These are phyloP conservation scores for Erysiphe neolycopersici DNA, from an alignment of 2,329 filamentous ascomycete genomes.

Conservation along the genomic window DNA sequence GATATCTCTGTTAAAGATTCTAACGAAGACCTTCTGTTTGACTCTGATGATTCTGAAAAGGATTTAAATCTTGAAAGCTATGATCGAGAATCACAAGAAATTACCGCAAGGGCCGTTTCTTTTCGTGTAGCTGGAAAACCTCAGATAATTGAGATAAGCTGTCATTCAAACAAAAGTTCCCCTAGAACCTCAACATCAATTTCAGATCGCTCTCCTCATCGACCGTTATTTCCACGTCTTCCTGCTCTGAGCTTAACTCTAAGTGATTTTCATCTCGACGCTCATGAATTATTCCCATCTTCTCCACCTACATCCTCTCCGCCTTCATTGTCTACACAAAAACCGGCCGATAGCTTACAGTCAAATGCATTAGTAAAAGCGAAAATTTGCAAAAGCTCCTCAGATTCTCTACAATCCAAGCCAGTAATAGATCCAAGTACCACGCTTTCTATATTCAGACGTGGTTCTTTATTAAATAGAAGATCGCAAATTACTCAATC, in stretches of 20 bases:
- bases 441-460: not conserved
- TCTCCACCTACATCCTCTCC: not conserved
- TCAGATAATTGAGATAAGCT: conserved; percentile 12
- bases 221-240: not conserved
- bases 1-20: conserved; percentile 36
- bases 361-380: not conserved
- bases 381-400: not conserved
- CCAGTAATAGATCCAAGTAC: not conserved
- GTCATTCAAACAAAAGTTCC: not conserved
- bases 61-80: conserved; percentile 13
- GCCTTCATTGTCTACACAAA: not conserved
- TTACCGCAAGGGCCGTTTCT: conserved; percentile 29
- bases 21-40: conserved; percentile 24
- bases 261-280: not conserved
- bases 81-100: conserved; percentile 18
- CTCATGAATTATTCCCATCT: not conserved
- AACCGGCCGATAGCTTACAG: not conserved
- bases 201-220: not conserved
- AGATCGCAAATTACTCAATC: not conserved
- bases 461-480: not conserved
- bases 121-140: conserved; percentile 33
- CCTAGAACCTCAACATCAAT: not conserved
- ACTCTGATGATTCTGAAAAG: conserved; percentile 14
- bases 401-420: not conserved
- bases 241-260: not conserved